Evolutionary conservation across 352 stramenopile genomes (phyloP).

Genomic region (Pythium utonaiense): DNA sequence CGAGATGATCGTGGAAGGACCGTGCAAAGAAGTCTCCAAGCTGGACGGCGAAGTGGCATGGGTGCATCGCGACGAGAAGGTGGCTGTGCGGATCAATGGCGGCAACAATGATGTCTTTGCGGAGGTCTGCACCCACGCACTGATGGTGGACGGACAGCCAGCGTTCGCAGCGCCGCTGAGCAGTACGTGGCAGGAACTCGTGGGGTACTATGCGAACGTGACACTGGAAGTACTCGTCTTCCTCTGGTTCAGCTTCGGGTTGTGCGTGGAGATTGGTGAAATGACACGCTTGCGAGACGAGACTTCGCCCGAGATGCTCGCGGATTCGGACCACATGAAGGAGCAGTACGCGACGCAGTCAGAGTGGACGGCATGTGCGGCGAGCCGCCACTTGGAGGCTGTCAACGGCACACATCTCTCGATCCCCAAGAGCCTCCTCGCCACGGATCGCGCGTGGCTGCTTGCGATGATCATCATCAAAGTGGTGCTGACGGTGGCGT

Average conservation of each 20-base stretch:
- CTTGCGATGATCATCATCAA: constrained; percentile 36
- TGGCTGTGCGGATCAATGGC: constrained; percentile 53
- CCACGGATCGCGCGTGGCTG: constrained; percentile 50
- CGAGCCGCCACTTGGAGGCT: not conserved
- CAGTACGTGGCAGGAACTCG: constrained; percentile 57
- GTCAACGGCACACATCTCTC: constrained; percentile 28
- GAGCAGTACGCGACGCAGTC: constrained; percentile 8
- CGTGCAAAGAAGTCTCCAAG: constrained; percentile 68
- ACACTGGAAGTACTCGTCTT: constrained; percentile 42
- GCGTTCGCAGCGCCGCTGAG: constrained; percentile 58
- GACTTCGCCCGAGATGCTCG: constrained; percentile 28
- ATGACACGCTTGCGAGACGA: constrained; percentile 37
- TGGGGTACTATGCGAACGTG: constrained; percentile 58
- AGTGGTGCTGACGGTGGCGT: constrained; percentile 29
- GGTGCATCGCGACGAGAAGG: constrained; percentile 70
- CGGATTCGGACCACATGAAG: constrained; percentile 30
- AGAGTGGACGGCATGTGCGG: constrained; percentile 2
- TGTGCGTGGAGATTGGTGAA: constrained; percentile 54
- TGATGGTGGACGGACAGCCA: constrained; percentile 60
- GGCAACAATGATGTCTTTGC: constrained; percentile 70
- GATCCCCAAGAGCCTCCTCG: constrained; percentile 33
- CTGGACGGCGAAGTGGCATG: constrained; percentile 67
- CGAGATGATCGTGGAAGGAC: constrained; percentile 69
- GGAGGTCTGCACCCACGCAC: constrained; percentile 54
- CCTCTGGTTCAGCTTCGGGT: constrained; percentile 54